Conservation (phyloP, 495 filamentous ascomycete genomes). For the Xeromyces bisporus region DNA sequence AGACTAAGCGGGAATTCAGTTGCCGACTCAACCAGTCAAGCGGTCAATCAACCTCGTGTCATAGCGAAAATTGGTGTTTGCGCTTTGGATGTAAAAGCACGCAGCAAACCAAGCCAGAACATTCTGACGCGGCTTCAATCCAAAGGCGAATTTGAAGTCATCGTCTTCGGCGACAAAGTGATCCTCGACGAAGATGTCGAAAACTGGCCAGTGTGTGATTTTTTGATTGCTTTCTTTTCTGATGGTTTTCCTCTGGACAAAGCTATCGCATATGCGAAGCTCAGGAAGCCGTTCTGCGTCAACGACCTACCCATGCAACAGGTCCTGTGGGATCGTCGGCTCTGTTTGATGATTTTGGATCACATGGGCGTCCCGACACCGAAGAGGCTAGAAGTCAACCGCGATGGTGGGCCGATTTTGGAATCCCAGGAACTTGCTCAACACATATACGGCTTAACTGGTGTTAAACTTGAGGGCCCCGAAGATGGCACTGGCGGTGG, state of each 20-base stretch:
- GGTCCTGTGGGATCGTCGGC: slow-evolving; percentile 85
- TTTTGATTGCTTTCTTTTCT: slow-evolving; percentile 92
- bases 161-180: slow-evolving; percentile 96
- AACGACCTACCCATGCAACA: slow-evolving; percentile 98
- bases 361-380: slow-evolving; percentile 79
- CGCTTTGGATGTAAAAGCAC: slow-evolving; percentile 85
- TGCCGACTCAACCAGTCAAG: slow-evolving; percentile 43
- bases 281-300: slow-evolving; percentile 89
- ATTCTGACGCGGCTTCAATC: slow-evolving; percentile 83
- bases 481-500: slow-evolving; percentile 55
- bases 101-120: slow-evolving; percentile 89
- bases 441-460: slow-evolving; percentile 61
- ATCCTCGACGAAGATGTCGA: slow-evolving; percentile 79
- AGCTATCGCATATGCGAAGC: slow-evolving; percentile 80
- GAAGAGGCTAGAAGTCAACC: slow-evolving; percentile 76
- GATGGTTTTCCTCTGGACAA: slow-evolving; percentile 96
- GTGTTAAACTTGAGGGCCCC: slow-evolving; percentile 58
- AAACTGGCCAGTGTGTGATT: slow-evolving; percentile 59
- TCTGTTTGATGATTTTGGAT: slow-evolving; percentile 78
- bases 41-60: slow-evolving; percentile 18
- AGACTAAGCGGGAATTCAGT: slow-evolving; percentile 62
- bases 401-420: slow-evolving; percentile 77
- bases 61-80: slow-evolving; percentile 74
- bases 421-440: slow-evolving; percentile 59
- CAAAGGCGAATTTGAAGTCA: slow-evolving; percentile 84